Conservation (phyloP, 768 basidiomycete genomes). For the Grammothele lineata region DNA sequence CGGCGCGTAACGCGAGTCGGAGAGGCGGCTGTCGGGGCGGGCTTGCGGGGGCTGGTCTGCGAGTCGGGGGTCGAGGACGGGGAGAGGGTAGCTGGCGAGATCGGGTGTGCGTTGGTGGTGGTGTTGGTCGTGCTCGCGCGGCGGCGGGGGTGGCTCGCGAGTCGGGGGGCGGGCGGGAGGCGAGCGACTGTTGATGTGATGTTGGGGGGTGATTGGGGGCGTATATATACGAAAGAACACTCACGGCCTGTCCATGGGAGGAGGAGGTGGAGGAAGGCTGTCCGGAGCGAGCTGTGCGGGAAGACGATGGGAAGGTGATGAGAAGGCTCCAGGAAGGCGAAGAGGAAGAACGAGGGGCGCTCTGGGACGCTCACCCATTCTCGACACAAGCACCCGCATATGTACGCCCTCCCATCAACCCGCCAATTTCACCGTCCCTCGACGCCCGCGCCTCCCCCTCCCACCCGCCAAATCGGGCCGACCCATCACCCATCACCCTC, state of each 20-base stretch:
- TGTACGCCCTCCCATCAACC: conserved; percentile 2
- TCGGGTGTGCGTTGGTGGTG: background rate
- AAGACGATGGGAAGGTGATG: conserved; percentile 24
- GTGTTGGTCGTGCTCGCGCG: conserved; percentile 1
- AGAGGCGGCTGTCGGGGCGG: conserved; percentile 13
- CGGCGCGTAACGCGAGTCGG: conserved; percentile 15
- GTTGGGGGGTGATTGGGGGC: conserved; percentile 15
- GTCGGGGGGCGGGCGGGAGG: conserved; percentile 12
- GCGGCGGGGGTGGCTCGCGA: conserved; percentile 5
- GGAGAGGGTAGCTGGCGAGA: background rate
- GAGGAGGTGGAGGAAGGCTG: conserved; percentile 19
- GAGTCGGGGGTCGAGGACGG: background rate
- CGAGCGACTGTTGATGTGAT: conserved; percentile 17
- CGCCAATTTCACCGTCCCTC: conserved; percentile 1
- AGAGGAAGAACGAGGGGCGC: conserved; percentile 12
- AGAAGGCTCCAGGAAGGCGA: conserved; percentile 15
- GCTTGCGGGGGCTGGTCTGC: background rate
- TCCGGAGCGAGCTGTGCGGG: conserved; percentile 21
- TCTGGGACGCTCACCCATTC: conserved; percentile 11
- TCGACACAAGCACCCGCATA: conserved; percentile 15
- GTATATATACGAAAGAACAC: conserved; percentile 19
- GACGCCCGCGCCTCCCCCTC: too few relatives aligned
- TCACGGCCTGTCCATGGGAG: conserved; percentile 20
- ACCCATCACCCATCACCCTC: too few relatives aligned
- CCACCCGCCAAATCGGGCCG: too few relatives aligned